Percentiles rank a stretch among this genome's conserved stretches.
phyloP scores from a whole-genome alignment of 345 rosid species.

The Gossypium bickii region DNA sequence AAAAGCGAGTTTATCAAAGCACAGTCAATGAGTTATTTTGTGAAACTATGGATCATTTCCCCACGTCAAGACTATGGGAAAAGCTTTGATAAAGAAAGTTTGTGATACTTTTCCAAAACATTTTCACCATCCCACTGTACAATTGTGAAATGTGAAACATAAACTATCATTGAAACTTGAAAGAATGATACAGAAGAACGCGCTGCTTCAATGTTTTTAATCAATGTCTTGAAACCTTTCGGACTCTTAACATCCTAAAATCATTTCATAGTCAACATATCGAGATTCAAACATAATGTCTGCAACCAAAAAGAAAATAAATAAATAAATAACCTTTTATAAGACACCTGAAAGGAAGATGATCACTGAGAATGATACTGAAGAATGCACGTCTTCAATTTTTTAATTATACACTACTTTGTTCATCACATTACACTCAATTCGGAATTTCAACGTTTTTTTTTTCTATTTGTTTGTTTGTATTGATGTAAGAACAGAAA shows the following conservation, averaged over 20 bases:
- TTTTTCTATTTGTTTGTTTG: neutral
- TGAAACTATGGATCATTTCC: neutral
- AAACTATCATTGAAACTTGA: neutral
- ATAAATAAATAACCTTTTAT: neutral
- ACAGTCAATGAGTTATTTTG: neutral
- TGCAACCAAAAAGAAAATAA: neutral
- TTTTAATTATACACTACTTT: neutral
- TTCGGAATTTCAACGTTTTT: neutral
- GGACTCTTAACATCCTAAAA: neutral
- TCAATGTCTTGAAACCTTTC: neutral
- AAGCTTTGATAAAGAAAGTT: too few relatives aligned
- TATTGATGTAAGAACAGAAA: neutral
- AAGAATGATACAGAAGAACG: neutral
- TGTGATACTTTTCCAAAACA: neutral
- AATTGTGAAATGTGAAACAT: neutral
- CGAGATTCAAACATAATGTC: neutral
- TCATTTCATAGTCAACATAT: neutral
- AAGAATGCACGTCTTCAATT: too few relatives aligned
- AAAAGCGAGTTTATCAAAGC: neutral
- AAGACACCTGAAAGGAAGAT: too few relatives aligned
- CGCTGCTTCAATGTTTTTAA: neutral
- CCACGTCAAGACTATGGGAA: neutral
- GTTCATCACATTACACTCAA: neutral
- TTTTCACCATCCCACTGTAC: neutral
- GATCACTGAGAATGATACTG: too few relatives aligned